Percentiles rank a stretch among this genome's conserved stretches.
These are phyloP conservation scores for Paulownia fortunei DNA, from an alignment of 257 asterid species.

Conservation along the genomic window DNA sequence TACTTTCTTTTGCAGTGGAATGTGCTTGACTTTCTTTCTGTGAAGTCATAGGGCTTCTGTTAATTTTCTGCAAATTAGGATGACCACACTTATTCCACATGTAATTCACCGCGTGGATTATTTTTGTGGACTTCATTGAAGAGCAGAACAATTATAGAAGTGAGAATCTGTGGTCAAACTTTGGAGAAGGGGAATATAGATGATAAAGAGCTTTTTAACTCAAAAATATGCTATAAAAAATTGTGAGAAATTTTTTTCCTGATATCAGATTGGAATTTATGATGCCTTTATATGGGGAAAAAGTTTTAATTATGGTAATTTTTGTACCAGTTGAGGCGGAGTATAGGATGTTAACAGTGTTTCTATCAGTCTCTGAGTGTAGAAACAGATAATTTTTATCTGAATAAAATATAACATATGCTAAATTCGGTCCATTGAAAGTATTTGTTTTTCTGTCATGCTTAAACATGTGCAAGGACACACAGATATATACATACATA, in stretches of 20 bases:
- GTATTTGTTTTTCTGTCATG: too few relatives aligned
- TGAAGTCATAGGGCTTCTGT: slow-evolving; percentile 10
- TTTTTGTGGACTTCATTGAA: not conserved
- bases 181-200: slow-evolving; percentile 15
- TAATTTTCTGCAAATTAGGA: slow-evolving; percentile 26
- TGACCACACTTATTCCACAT: slow-evolving; percentile 6
- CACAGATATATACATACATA: too few relatives aligned
- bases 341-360: not conserved
- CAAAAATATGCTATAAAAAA: slow-evolving; percentile 22
- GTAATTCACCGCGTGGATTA: not conserved
- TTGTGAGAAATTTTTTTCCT: slow-evolving; percentile 17
- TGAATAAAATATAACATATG: not conserved
- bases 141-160: not conserved
- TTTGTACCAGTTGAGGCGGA: slow-evolving; percentile 31
- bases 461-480: too few relatives aligned
- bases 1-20: slow-evolving; percentile 4
- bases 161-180: slow-evolving; percentile 24
- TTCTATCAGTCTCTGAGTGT: not conserved
- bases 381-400: not conserved
- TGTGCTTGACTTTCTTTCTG: slow-evolving; percentile 19
- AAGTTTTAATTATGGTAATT: slow-evolving; percentile 2
- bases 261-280: slow-evolving; percentile 14
- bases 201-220: not conserved
- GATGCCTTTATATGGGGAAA: slow-evolving; percentile 16
- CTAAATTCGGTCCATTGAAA: not conserved